Percentiles rank a stretch among this genome's conserved stretches.
Conservation (phyloP, 169 alveolate species). For the Amoebophrya sp. region DNA sequence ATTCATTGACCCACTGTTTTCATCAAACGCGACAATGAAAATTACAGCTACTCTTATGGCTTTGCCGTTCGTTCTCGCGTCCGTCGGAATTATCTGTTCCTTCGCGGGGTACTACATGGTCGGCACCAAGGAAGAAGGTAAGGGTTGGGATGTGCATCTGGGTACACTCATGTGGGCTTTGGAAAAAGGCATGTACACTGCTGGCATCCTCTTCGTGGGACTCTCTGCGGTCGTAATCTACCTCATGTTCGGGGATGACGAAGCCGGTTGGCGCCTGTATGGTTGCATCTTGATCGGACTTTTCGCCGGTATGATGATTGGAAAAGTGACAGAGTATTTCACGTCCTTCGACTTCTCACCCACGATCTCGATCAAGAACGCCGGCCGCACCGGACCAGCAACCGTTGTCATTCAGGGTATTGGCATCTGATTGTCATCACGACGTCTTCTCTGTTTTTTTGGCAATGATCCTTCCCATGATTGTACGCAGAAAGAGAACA, state of each 20-base stretch:
- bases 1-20: too few relatives aligned
- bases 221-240: background rate
- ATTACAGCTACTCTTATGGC: too few relatives aligned
- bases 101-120: background rate
- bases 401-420: constrained; percentile 63
- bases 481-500: too few relatives aligned
- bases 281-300: constrained; percentile 62
- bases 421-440: constrained; percentile 58
- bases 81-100: background rate
- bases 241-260: background rate
- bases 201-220: background rate
- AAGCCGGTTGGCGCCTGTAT: constrained; percentile 44
- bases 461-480: too few relatives aligned
- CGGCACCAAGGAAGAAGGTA: background rate
- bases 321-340: constrained; percentile 65
- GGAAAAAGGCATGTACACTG: constrained; percentile 20
- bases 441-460: constrained; percentile 41
- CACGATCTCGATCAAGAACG: constrained; percentile 60
- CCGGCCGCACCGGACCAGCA: constrained; percentile 66
- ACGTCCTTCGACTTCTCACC: constrained; percentile 67
- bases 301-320: constrained; percentile 64
- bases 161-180: constrained; percentile 3
- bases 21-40: too few relatives aligned
- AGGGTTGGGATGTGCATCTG: constrained; percentile 13
- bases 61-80: background rate